Evolutionary conservation across 352 stramenopile genomes (phyloP).

Genomic region (Pythium angustatum): DNA sequence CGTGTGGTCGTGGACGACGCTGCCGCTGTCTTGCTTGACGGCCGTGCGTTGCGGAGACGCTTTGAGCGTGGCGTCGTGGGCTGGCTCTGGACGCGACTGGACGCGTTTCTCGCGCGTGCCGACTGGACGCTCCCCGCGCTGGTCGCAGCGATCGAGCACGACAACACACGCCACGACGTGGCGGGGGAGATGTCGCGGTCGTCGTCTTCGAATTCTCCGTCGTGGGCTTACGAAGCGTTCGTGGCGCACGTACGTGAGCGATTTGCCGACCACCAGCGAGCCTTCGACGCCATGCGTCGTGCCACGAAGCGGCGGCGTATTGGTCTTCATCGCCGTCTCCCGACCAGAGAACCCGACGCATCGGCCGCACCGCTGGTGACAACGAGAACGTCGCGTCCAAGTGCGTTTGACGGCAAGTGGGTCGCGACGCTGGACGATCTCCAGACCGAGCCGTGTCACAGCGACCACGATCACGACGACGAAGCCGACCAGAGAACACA

Average conservation of each 20-base stretch:
- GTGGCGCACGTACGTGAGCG: constrained; percentile 7
- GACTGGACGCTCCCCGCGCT: constrained; percentile 10
- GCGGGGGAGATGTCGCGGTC: too few species aligned
- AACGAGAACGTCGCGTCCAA: too few species aligned
- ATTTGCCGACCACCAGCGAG: constrained; percentile 4
- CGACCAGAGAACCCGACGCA: too few species aligned
- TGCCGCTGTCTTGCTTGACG: constrained; percentile 3
- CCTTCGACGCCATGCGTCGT: too few species aligned
- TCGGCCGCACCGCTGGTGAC: too few species aligned
- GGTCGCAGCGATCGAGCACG: background rate
- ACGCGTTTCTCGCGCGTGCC: constrained; percentile 1
- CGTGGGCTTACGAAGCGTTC: constrained; percentile 4
- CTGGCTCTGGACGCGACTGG: constrained; percentile 10
- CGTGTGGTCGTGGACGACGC: constrained; percentile 1
- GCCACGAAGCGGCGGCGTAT: background rate
- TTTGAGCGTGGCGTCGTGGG: constrained; percentile 9
- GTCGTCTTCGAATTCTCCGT: too few species aligned
- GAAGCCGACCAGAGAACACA: too few species aligned
- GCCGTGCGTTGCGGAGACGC: background rate
- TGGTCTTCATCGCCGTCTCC: too few species aligned
- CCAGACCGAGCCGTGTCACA: background rate
- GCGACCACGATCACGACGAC: too few species aligned
- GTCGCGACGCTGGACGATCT: constrained; percentile 3
- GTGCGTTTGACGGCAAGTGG: constrained; percentile 10
- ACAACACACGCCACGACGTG: background rate